Evolutionary conservation across 345 rosid species (phyloP).

Genomic region (Citropsis articulata): DNA sequence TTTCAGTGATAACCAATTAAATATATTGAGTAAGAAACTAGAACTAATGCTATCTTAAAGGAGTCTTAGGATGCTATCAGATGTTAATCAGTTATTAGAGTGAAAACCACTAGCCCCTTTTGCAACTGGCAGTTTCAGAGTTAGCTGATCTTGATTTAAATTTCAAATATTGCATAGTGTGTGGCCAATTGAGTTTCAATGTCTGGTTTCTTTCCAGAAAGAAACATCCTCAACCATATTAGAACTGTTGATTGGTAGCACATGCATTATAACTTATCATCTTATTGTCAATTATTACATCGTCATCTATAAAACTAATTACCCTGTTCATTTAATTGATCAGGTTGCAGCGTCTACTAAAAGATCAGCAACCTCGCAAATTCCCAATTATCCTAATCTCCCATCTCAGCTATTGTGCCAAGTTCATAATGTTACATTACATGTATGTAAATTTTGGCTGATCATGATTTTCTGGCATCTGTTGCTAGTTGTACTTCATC

Average conservation of each 20-base stretch:
- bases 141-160: not conserved
- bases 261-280: not conserved
- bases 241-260: not conserved
- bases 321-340: not conserved
- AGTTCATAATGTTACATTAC: conserved; percentile 87
- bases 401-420: conserved; percentile 95
- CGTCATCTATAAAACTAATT: not conserved
- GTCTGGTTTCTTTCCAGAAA: not conserved
- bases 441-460: conserved; percentile 43
- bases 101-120: not conserved
- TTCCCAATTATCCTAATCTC: conserved; percentile 95
- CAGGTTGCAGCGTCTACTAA: conserved; percentile 95
- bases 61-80: not conserved
- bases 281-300: not conserved
- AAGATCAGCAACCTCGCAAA: conserved; percentile 80
- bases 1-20: not conserved
- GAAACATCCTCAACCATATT: not conserved
- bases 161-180: not conserved
- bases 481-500: not conserved
- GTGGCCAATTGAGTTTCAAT: not conserved
- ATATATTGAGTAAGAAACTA: not conserved
- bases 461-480: not conserved
- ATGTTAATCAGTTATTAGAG: not conserved
- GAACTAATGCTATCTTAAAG: not conserved
- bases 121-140: not conserved